phyloP scores from a whole-genome alignment of 148 eudicot species.

The Rhododendron vialii region DNA sequence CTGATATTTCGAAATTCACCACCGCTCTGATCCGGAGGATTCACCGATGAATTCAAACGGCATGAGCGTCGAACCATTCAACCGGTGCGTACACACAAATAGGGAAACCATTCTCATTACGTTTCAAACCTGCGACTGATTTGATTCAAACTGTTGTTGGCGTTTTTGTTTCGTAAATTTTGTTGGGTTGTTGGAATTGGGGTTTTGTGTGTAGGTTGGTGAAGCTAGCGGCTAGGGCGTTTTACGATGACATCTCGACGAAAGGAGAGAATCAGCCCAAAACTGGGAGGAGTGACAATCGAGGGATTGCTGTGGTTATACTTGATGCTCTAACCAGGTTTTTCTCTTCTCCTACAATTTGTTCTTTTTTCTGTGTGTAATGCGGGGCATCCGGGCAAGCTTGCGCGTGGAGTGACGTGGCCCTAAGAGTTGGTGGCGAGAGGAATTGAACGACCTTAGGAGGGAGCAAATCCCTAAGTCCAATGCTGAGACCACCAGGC shows the following conservation, averaged over 20 bases:
- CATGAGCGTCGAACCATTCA: slow-evolving; percentile 41
- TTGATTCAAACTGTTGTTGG: not conserved
- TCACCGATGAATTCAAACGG: not conserved
- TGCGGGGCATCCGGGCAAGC: too few relatives aligned
- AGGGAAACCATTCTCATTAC: not conserved
- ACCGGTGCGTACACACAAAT: slow-evolving; percentile 17
- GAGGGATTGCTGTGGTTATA: slow-evolving; percentile 90
- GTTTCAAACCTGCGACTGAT: not conserved
- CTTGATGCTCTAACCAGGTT: slow-evolving; percentile 96
- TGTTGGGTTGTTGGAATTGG: not conserved
- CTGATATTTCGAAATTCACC: not conserved
- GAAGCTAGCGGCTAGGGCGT: slow-evolving; percentile 86
- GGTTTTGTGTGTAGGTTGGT: slow-evolving; percentile 51
- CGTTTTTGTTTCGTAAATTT: not conserved
- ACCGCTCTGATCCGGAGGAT: not conserved
- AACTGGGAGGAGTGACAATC: slow-evolving; percentile 70
- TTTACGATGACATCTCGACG: slow-evolving; percentile 80
- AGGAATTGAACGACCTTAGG: not conserved
- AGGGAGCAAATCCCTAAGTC: not conserved
- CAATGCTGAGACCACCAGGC: not conserved
- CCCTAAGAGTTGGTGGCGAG: not conserved
- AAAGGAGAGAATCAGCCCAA: slow-evolving; percentile 85
- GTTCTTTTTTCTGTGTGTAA: not conserved
- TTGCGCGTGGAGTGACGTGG: too few relatives aligned
- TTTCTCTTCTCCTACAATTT: not conserved